phyloP scores from a whole-genome alignment of 2,329 filamentous ascomycete species.

The Blastomyces emzantsi region DNA sequence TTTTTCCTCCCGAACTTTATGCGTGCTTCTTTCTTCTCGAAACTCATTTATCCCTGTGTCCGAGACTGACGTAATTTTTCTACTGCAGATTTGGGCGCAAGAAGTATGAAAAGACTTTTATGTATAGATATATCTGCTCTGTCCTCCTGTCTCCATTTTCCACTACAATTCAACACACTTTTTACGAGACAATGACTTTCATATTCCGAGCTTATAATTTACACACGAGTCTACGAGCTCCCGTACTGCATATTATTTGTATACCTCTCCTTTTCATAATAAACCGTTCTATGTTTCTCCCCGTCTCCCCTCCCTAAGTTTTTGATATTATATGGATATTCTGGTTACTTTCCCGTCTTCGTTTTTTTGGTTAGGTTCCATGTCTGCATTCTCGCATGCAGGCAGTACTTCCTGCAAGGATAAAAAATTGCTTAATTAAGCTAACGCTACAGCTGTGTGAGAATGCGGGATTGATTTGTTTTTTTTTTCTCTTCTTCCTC shows the following conservation, averaged over 20 bases:
- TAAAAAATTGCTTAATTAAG: constrained; percentile 1
- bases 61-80: constrained; percentile 3
- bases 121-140: neutral
- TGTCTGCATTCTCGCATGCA: constrained; percentile 3
- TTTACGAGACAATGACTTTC: neutral
- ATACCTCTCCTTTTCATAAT: neutral
- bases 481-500: neutral
- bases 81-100: constrained; percentile 18
- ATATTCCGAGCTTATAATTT: neutral
- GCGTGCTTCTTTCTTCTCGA: neutral
- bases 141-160: neutral
- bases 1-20: neutral
- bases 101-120: constrained; percentile 9
- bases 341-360: neutral
- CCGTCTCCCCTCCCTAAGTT: neutral
- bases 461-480: neutral
- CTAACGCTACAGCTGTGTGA: neutral
- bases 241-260: neutral
- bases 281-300: neutral
- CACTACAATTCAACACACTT: neutral
- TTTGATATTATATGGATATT: constrained; percentile 1
- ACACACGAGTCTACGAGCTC: neutral
- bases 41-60: neutral
- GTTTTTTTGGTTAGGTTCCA: neutral
- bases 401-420: constrained; percentile 8